Evolutionary conservation across 2,329 filamentous ascomycete genomes (phyloP).

Genomic region (Apiospora malaysiana): DNA sequence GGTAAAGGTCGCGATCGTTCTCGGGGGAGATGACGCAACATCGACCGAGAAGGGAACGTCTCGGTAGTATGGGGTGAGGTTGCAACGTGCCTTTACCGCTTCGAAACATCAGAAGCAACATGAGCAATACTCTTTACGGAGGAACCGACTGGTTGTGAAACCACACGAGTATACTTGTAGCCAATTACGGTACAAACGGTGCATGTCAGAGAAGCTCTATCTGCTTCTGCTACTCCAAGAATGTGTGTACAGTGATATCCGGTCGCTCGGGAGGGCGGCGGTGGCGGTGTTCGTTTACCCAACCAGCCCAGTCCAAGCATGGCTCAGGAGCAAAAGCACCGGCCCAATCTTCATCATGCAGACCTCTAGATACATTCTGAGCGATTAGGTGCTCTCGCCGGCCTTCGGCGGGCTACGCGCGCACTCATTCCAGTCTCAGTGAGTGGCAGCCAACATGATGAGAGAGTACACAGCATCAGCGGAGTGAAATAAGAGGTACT

Average conservation of each 20-base stretch:
- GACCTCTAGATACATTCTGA: too few relatives aligned
- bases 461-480: too few relatives aligned
- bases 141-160: neutral
- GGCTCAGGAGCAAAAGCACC: neutral
- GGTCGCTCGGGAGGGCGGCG: neutral
- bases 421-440: too few relatives aligned
- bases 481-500: too few relatives aligned
- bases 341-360: too few relatives aligned
- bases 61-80: constrained; percentile 3
- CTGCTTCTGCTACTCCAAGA: too few relatives aligned
- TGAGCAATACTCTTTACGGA: neutral
- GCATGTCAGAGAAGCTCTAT: neutral
- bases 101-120: neutral
- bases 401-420: too few relatives aligned
- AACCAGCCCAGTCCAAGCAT: neutral
- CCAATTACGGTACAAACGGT: neutral
- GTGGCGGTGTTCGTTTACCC: neutral
- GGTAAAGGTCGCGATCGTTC: neutral
- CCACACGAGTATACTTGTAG: neutral
- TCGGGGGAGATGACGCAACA: neutral
- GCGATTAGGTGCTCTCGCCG: too few relatives aligned
- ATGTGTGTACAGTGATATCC: neutral
- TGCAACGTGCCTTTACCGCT: neutral
- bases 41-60: neutral
- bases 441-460: too few relatives aligned